Percentiles rank a stretch among this genome's conserved stretches.
phyloP scores from a whole-genome alignment of 176 grass and related monocot species.

The Aegilops tauschii region DNA sequence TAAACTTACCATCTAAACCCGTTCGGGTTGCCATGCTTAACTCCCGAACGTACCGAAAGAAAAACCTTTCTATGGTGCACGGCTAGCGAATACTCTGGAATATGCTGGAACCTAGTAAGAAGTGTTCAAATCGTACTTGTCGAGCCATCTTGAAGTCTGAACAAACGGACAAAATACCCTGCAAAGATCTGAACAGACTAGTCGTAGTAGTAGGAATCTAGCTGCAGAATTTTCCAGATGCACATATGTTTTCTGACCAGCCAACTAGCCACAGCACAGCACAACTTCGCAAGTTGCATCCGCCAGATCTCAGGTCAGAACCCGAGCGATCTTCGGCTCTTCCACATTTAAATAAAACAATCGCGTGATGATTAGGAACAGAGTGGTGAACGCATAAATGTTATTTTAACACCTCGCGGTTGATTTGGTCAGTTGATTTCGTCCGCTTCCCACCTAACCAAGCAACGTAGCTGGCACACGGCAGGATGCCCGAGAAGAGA shows the following conservation, averaged over 20 bases:
- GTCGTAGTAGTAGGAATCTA: not conserved
- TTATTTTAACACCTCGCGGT: not conserved
- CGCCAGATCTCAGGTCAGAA: conserved; percentile 11
- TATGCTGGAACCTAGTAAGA: not conserved
- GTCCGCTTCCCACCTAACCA: not conserved
- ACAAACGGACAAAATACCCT: not conserved
- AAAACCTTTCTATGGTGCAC: not conserved
- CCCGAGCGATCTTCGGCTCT: not conserved
- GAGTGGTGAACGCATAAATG: not conserved
- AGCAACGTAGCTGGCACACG: conserved; percentile 25
- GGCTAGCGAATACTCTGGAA: not conserved
- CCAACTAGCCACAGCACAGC: not conserved
- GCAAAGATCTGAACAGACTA: not conserved
- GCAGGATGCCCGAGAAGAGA: not conserved
- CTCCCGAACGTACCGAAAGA: no score
- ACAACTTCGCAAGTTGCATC: not conserved
- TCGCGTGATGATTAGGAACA: conserved; percentile 9
- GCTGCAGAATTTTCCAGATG: not conserved
- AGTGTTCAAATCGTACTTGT: conserved; percentile 12
- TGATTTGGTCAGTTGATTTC: conserved; percentile 28
- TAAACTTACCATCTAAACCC: no score
- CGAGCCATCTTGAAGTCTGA: not conserved
- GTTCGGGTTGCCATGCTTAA: no score
- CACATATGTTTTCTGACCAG: conserved; percentile 6
- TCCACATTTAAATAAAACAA: not conserved